Base-by-base conservation (phyloP, 2,329 filamentous ascomycete species). In the Verticillium dahliae region DNA sequence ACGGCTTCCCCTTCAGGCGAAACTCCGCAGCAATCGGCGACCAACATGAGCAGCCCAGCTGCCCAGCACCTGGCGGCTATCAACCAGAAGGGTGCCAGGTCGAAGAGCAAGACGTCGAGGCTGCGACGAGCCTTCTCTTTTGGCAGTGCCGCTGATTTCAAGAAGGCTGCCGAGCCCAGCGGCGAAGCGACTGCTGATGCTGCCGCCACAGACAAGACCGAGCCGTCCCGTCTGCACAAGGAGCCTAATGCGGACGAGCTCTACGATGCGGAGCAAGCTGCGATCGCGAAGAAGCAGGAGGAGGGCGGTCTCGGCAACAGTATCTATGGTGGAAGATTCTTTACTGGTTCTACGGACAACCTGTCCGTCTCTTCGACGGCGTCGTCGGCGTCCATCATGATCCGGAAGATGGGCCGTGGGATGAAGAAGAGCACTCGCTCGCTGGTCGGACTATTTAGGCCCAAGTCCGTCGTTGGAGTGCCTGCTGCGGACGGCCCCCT, bases 391-490 rank as follows among this genome's bases (percentile, higher is more conserved):
- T 96, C 92, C 35, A 87, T 96, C 69, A 96, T 96, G 91, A 90
- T 99, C 67, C 88, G 95, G 60, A 99, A 99, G 80, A 99, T 99
- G 95, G 95, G 95, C 61, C 92, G 92, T 66, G 93, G 94, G n/a
- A 90, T 98, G 87, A 98, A 97, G 83, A 96, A 95, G 76, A 89
- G 92, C 59, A 90, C 90, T 18, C 85, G 93, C 57, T 97, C 93
- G 31, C 85, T 99, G 60, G 96, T 96, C 67, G 95, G 95, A 33
- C 81, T 99, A 7, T 99, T 99, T 79, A 85, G 95, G 65, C 94
- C 95, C 0, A 99, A 98, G 75, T 98, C 94, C 1, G 82, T 96
- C 15, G 85, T 94, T 68, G 93, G 92, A 37, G 86, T 89, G 22
- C 86, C 91, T 18, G 82, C 87, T 37, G 85, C 89, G 3, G 92